A percentile compares a stretch with the other conserved stretches of the same genome.
Conservation (phyloP, 2,329 filamentous ascomycete species). For the Claviceps sorghi region DNA sequence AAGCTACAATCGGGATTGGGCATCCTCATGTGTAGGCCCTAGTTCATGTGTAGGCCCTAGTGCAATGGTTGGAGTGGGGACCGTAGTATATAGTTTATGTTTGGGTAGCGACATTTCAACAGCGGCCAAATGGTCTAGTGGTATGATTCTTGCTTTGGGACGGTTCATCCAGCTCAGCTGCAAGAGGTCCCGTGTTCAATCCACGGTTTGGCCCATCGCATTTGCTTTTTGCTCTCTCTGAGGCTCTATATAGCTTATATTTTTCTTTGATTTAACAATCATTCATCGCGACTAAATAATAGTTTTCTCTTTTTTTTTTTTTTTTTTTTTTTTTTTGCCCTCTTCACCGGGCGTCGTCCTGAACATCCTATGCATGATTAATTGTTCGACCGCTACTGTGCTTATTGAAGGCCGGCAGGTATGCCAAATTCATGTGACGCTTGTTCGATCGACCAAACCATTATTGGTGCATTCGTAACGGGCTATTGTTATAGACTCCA, state of each 20-base stretch:
- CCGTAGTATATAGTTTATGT: background rate
- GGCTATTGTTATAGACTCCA: background rate
- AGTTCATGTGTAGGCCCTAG: no score
- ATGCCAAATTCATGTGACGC: no score
- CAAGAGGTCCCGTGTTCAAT: slow-evolving; percentile 22
- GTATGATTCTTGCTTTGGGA: slow-evolving; percentile 22
- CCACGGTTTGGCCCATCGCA: slow-evolving; percentile 13
- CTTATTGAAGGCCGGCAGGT: no score
- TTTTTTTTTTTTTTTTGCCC: background rate
- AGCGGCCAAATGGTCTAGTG: slow-evolving; percentile 18
- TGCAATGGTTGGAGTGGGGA: no score
- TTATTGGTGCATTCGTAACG: background rate
- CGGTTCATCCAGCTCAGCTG: slow-evolving; percentile 7
- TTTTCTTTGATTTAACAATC: background rate
- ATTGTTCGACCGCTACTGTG: no score
- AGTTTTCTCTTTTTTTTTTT: slow-evolving; percentile 1
- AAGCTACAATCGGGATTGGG: background rate
- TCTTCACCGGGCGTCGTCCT: no score
- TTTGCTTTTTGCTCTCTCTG: slow-evolving; percentile 8
- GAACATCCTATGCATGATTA: no score
- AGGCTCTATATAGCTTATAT: background rate
- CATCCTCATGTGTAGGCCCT: no score
- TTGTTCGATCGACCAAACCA: background rate
- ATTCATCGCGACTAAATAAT: background rate
- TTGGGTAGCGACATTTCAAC: rapidly evolving